Conservation (phyloP, 2,329 filamentous ascomycete genomes). For the Alternaria dauci region DNA sequence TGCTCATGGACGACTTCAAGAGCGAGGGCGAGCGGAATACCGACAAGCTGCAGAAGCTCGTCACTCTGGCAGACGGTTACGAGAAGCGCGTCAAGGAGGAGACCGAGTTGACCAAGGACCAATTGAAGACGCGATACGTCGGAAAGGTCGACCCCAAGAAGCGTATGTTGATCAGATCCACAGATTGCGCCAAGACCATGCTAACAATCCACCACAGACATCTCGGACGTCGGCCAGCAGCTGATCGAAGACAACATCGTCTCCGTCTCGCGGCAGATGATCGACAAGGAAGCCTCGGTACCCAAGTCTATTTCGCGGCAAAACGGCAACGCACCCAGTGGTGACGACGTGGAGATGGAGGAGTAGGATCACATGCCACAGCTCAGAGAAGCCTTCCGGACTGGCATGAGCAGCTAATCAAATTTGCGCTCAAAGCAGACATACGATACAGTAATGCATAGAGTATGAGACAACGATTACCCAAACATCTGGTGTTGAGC, state of each 20-base stretch:
- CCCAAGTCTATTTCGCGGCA: constrained; percentile 60
- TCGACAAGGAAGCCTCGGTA: constrained; percentile 97
- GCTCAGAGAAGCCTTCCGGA: not conserved
- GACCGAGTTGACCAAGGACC: constrained; percentile 94
- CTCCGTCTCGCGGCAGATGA: constrained; percentile 97
- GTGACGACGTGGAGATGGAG: constrained; percentile 43
- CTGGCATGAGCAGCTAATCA: not conserved
- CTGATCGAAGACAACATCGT: constrained; percentile 99
- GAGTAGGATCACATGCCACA: constrained; percentile 7
- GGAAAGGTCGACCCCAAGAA: constrained; percentile 99
- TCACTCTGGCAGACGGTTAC: constrained; percentile 91
- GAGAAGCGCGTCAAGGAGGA: constrained; percentile 99
- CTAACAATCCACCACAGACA: constrained; percentile 60
- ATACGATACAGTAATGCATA: constrained; percentile 22
- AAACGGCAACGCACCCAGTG: constrained; percentile 37
- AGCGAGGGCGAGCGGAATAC: constrained; percentile 85
- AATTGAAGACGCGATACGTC: constrained; percentile 98
- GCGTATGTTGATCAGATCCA: constrained; percentile 60
- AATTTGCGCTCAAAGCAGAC: constrained; percentile 1
- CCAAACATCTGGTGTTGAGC: not conserved
- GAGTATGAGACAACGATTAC: constrained; percentile 23
- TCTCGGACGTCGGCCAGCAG: constrained; percentile 95
- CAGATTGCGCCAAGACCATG: not conserved
- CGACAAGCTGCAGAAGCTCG: constrained; percentile 84
- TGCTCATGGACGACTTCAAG: constrained; percentile 96